These are phyloP conservation scores for Eucalyptus coolabah DNA, from an alignment of 345 rosid genomes.

Conservation along the genomic window DNA sequence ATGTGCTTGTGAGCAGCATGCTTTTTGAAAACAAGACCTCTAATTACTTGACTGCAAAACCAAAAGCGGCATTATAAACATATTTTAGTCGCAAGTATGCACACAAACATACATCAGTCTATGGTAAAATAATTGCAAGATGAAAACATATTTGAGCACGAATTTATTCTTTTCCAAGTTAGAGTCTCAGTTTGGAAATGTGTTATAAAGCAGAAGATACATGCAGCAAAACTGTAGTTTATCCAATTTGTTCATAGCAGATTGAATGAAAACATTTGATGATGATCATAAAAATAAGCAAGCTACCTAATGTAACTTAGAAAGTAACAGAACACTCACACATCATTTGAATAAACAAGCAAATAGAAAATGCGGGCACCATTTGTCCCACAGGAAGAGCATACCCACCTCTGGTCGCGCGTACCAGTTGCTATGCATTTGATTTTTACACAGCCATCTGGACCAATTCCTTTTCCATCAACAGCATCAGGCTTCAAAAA, in stretches of 20 bases:
- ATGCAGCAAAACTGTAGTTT: background rate
- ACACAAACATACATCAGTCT: background rate
- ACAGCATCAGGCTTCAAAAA: constrained; percentile 52
- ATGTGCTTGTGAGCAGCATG: constrained; percentile 97
- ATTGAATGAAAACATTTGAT: background rate
- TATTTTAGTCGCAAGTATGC: background rate
- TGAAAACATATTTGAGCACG: background rate
- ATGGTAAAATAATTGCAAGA: background rate
- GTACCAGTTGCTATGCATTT: constrained; percentile 91
- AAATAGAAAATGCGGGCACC: background rate
- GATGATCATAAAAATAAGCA: background rate
- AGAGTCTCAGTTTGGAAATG: background rate
- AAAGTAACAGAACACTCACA: background rate
- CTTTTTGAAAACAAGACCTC: constrained; percentile 89
- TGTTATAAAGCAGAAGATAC: background rate
- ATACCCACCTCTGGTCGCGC: constrained; percentile 52
- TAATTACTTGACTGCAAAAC: constrained; percentile 66
- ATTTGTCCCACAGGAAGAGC: background rate
- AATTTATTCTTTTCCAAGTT: background rate
- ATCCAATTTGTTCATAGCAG: background rate
- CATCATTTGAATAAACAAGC: background rate
- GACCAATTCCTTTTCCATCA: constrained; percentile 50
- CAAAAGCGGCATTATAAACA: background rate
- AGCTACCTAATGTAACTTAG: background rate
- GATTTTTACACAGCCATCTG: constrained; percentile 58